Base-by-base conservation (phyloP, 2,329 filamentous ascomycete species). In the Epichloe brachyelytri region DNA sequence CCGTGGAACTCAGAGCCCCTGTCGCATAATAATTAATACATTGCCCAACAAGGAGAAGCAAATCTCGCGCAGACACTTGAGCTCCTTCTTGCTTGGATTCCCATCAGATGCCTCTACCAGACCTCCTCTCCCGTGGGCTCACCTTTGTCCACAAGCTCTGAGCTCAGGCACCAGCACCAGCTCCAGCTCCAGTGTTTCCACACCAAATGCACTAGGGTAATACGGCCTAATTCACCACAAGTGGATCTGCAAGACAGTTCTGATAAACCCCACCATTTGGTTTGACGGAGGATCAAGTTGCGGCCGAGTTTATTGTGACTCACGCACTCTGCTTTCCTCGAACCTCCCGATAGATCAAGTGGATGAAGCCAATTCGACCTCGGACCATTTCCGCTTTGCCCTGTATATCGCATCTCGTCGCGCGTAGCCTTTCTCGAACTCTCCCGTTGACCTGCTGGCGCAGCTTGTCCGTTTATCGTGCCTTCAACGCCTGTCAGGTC, bases 401-500 rank as follows among this genome's bases (percentile, higher is more conserved):
- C 6, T 49, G 22, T 36, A 55, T 51, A 52, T 46, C 44, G 40
- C 48, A 30, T 37, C 34, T 45, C 33, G 43, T 37, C 51, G 26
- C 57, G 41, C 43, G 47, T 46, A 50, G 43, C 38, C 37, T 54
- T 49, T 49, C 39, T 44, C 51, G 52, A 56, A 53, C 56, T 54
- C 54, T 53, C 57, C 54, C 55, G 50, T 48, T 54, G 47, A 38
- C 51, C 52, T 50, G 54, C 50, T 54, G 49, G 52, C 63, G 63
- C 57, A 56, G 52, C 56, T 59, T 68, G 54, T 57, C 60, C 51
- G 60, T 57, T 51, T 62, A 60, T 44, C 60, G 57, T 58, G 54
- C 57, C 54, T 58, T 63, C 55, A 52, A 60, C 55, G 62, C 62
- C 47, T 63, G 59, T 52, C 62, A 64, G 51, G 54, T 57, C 19